A percentile compares a stretch with the other conserved stretches of the same genome.
These are phyloP conservation scores for Aspergillus sergii DNA, from an alignment of 2,329 filamentous ascomycete genomes.

Conservation along the genomic window DNA sequence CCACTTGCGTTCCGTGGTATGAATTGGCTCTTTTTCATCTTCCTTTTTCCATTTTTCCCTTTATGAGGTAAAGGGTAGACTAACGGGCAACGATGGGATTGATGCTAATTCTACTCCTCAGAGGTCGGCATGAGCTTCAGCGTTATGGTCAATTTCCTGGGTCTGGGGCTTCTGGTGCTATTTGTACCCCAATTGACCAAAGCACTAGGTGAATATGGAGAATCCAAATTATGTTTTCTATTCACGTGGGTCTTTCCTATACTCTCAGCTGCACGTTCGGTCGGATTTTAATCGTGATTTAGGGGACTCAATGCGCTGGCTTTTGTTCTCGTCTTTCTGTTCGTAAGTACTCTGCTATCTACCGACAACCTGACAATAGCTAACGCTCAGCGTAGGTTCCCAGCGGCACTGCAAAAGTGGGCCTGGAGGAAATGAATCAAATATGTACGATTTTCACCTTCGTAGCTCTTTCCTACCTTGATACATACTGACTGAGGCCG, in stretches of 20 bases:
- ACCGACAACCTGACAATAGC: neutral
- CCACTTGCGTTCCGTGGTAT: conserved; percentile 25
- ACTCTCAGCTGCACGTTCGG: neutral
- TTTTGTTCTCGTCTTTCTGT: conserved; percentile 12
- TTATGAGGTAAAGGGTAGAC: neutral
- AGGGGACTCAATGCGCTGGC: conserved; percentile 14
- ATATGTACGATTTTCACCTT: conserved; percentile 14
- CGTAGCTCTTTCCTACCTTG: neutral
- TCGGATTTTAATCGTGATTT: neutral
- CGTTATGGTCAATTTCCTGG: conserved; percentile 28
- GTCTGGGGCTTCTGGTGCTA: conserved; percentile 21
- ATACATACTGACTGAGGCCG: neutral
- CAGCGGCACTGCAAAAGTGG: conserved; percentile 8
- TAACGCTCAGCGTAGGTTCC: conserved; percentile 12
- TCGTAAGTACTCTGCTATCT: neutral
- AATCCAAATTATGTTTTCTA: conserved; percentile 14
- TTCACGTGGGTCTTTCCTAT: conserved; percentile 13
- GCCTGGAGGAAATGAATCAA: conserved; percentile 16
- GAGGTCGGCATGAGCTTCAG: conserved; percentile 30
- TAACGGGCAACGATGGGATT: neutral
- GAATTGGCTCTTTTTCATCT: neutral
- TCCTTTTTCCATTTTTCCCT: neutral
- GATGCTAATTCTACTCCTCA: neutral
- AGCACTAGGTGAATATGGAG: conserved; percentile 5
- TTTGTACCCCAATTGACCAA: conserved; percentile 22